Percentiles rank a stretch among this genome's conserved stretches.
These are phyloP conservation scores for Peltaster fructicola DNA, from an alignment of 2,329 filamentous ascomycete genomes.

Conservation along the genomic window DNA sequence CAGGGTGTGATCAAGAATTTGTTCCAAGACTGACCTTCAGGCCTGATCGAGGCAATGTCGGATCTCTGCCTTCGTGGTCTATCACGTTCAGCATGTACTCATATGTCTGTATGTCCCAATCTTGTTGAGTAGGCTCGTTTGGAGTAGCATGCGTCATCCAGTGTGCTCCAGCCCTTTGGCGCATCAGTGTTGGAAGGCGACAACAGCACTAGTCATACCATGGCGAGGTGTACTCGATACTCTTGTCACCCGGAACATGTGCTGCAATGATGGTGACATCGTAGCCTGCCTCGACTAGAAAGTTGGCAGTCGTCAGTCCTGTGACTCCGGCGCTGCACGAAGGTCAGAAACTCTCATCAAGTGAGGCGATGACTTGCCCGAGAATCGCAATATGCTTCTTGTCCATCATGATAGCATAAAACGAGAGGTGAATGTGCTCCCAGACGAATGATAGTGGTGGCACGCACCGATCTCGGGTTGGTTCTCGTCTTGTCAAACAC, in stretches of 20 bases:
- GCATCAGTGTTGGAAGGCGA: too few relatives aligned
- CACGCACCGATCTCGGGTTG: too few relatives aligned
- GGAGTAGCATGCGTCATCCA: conserved; percentile 27
- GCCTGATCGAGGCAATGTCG: conserved; percentile 8
- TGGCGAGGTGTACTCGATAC: conserved; percentile 27
- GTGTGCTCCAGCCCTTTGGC: conserved; percentile 31
- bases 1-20: background rate
- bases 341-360: too few relatives aligned
- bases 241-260: conserved; percentile 25
- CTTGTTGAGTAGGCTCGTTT: conserved; percentile 17
- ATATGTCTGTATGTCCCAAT: conserved; percentile 29
- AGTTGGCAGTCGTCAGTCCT: conserved; percentile 28
- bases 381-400: too few relatives aligned
- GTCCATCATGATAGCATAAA: too few relatives aligned
- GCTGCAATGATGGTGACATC: conserved; percentile 26
- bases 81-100: conserved; percentile 22
- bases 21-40: conserved; percentile 9
- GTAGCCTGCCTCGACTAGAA: conserved; percentile 24
- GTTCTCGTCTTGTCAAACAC: too few relatives aligned
- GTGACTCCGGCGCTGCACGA: conserved; percentile 27
- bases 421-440: too few relatives aligned
- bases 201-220: too few relatives aligned
- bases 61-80: conserved; percentile 14
- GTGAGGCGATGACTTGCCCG: too few relatives aligned
- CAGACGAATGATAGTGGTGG: too few relatives aligned